Evolutionary conservation across 257 asterid genomes (phyloP).

Genomic region (Solanum rostratum): DNA sequence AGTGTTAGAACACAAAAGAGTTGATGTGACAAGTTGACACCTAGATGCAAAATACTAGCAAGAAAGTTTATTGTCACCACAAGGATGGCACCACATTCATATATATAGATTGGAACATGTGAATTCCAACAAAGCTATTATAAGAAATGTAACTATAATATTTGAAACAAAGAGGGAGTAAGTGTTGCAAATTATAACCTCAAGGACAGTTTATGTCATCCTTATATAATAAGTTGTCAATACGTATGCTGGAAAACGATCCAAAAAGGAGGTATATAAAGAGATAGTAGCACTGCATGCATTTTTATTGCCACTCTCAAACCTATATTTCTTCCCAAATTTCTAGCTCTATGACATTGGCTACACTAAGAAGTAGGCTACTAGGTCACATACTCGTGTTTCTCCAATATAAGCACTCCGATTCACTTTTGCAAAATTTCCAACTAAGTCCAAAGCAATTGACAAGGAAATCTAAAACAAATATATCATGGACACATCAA

Average conservation of each 20-base stretch:
- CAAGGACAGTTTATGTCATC: not conserved
- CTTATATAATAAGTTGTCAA: not conserved
- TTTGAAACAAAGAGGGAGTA: not conserved
- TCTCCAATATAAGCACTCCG: not conserved
- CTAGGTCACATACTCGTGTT: not conserved
- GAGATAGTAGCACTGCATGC: not conserved
- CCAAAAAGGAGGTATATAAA: not conserved
- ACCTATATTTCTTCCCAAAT: not conserved
- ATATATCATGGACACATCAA: not conserved
- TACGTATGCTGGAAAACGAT: not conserved
- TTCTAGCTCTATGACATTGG: not conserved
- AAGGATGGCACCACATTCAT: not conserved
- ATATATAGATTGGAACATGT: not conserved
- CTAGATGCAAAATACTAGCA: not conserved
- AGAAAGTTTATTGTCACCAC: not conserved
- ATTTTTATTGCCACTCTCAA: not conserved
- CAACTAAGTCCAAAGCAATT: not conserved
- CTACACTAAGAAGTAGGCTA: not conserved
- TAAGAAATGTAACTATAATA: not conserved
- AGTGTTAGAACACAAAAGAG: not conserved
- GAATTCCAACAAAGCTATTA: not conserved
- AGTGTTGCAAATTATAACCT: not conserved
- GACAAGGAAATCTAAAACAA: not conserved
- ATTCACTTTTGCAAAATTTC: not conserved
- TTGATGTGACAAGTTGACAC: not conserved